These are phyloP conservation scores for Pochonia chlamydosporia DNA, from an alignment of 2,329 filamentous ascomycete genomes.

Conservation along the genomic window DNA sequence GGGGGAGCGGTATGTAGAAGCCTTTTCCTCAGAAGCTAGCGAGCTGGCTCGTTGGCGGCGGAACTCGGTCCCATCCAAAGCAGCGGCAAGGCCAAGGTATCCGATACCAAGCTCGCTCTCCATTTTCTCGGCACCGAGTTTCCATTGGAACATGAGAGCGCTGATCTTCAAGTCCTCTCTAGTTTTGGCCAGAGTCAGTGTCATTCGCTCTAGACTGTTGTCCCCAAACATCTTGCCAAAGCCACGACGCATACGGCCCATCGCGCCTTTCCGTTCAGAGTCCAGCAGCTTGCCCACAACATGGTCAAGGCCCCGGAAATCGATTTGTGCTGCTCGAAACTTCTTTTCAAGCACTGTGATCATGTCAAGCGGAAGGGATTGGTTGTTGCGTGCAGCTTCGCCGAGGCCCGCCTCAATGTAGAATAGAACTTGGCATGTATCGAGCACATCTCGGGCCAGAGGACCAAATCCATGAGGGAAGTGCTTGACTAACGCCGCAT, in stretches of 20 bases:
- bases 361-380: slow-evolving; percentile 54
- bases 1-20: slow-evolving; percentile 1
- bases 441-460: slow-evolving; percentile 61
- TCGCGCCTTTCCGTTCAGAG: slow-evolving; percentile 53
- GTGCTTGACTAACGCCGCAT: slow-evolving; percentile 50
- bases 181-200: slow-evolving; percentile 48
- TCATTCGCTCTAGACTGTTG: slow-evolving; percentile 56
- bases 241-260: slow-evolving; percentile 54
- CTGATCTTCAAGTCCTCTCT: slow-evolving; percentile 59
- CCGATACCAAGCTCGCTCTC: slow-evolving; percentile 59
- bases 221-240: slow-evolving; percentile 60
- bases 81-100: slow-evolving; percentile 60
- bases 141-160: slow-evolving; percentile 60
- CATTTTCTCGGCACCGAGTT: slow-evolving; percentile 50
- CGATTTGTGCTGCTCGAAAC: slow-evolving; percentile 53
- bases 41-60: slow-evolving; percentile 13
- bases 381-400: slow-evolving; percentile 44
- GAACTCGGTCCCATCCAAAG: slow-evolving; percentile 42
- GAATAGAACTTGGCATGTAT: slow-evolving; percentile 60
- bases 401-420: slow-evolving; percentile 61
- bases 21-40: slow-evolving; percentile 8
- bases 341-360: slow-evolving; percentile 59
- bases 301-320: slow-evolving; percentile 59
- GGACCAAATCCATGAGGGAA: slow-evolving; percentile 50
- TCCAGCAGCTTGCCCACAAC: slow-evolving; percentile 56